Evolutionary conservation across 2,329 filamentous ascomycete genomes (phyloP), one percentile per base, ranked within the genome.

Genomic region (Colletotrichum sp.): DNA sequence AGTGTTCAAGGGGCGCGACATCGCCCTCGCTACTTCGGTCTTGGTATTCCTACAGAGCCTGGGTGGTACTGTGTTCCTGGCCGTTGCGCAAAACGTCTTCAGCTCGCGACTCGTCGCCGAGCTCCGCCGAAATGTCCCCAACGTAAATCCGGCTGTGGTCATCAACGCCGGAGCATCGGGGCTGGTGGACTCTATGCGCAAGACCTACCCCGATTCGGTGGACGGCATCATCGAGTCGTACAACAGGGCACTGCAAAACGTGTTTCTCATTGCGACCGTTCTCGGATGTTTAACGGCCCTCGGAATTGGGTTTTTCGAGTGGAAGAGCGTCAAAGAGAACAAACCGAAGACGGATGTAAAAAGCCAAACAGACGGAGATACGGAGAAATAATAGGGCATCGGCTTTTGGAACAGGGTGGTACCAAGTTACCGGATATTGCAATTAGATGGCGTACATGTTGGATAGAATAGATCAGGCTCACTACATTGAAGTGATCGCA

Each of bases 181-280:
- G n/a, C 26, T 70, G 16, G 24, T 52, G 36, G 39, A 16, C 6
- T 71, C 44, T 13, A 70, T 75, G 44, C 32, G 36, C 28, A 62
- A 68, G 5, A 44, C 60, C 36, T 71, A 76, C 34, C 66, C 66
- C 32, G 34, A 75, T 36, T 49, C 52, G 24, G 28, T 88, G 2
- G 82, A 85, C 4, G 81, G 82, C 2, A 88, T 91, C 30, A 82
- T 90, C 10, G 78, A 81, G 21, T 87, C 88, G 0, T 90, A 90
- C 80, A 87, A 89, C 81, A 78, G 77, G 4, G 89, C 89, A 1
- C 81, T 92, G 77, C 85, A 86, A 15, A 82, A 89, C 55, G 87
- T 88, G 0, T 92, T 87, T 77, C 90, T 89, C 78, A 88, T 91
- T 65, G 86, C 87, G 59, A 49, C 62, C 9, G 24, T 70, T 16